A percentile compares a stretch with the other conserved stretches of the same genome.
Conservation (phyloP, 2,329 filamentous ascomycete genomes). For the Seiridium unicorne region DNA sequence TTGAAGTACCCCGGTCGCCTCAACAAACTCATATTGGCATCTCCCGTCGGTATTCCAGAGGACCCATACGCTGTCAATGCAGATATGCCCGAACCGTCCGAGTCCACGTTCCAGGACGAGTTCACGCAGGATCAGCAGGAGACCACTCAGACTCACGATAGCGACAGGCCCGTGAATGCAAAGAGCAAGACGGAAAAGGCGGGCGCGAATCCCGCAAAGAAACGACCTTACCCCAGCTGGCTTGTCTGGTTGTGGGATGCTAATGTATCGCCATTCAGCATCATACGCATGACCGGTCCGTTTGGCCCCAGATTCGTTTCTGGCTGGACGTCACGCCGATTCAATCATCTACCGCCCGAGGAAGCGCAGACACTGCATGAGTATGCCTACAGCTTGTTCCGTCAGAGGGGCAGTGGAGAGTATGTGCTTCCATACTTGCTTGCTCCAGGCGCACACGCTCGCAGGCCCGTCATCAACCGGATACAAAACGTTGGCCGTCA, state of each 20-base stretch:
- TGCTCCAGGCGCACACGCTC: constrained; percentile 88
- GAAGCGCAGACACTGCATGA: constrained; percentile 86
- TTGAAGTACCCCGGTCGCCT: constrained; percentile 92
- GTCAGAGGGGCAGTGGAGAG: constrained; percentile 87
- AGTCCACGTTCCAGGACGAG: constrained; percentile 73
- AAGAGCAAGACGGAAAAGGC: constrained; percentile 28
- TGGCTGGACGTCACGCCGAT: constrained; percentile 90
- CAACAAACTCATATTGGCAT: constrained; percentile 94
- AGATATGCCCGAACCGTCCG: constrained; percentile 73
- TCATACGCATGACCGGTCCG: constrained; percentile 85
- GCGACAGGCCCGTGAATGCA: constrained; percentile 37
- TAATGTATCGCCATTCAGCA: constrained; percentile 91
- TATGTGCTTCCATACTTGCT: constrained; percentile 92
- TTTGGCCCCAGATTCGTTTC: constrained; percentile 89
- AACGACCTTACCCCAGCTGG: constrained; percentile 75
- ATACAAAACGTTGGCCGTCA: constrained; percentile 88
- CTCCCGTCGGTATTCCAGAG: constrained; percentile 90
- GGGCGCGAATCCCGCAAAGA: constrained; percentile 30
- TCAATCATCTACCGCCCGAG: constrained; percentile 78
- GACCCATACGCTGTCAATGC: constrained; percentile 86
- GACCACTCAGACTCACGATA: constrained; percentile 22
- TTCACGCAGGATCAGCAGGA: constrained; percentile 71
- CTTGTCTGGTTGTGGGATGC: constrained; percentile 93
- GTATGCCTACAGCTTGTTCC: constrained; percentile 93
- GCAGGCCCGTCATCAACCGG: constrained; percentile 80